phyloP scores from a whole-genome alignment of 768 basidiomycete species.

The Rubroboletus satanas region DNA sequence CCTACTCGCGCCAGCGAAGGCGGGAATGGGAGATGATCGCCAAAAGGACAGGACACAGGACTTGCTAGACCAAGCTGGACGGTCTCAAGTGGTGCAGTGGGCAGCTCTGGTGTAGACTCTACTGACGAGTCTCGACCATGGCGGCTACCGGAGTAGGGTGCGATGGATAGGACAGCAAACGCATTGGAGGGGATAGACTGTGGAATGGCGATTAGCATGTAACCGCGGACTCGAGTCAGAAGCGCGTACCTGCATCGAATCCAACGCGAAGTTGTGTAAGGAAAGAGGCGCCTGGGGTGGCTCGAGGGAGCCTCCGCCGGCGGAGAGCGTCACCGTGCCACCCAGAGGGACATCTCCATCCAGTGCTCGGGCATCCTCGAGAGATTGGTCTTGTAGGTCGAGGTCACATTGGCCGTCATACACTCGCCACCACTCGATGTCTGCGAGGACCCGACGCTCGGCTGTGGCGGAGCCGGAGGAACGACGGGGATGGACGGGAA shows the following conservation, averaged over 20 bases:
- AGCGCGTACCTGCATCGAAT: constrained; percentile 26
- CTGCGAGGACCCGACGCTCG: constrained; percentile 70
- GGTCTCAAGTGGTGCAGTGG: constrained; percentile 37
- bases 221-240: background rate
- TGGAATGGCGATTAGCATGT: constrained; percentile 23
- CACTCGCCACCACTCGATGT: constrained; percentile 88
- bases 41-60: constrained; percentile 36
- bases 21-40: constrained; percentile 27
- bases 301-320: constrained; percentile 36
- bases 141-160: constrained; percentile 45
- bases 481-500: constrained; percentile 43
- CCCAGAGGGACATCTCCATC: constrained; percentile 13
- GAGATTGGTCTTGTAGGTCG: constrained; percentile 30
- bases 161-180: constrained; percentile 55
- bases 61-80: constrained; percentile 37
- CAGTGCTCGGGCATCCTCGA: constrained; percentile 15
- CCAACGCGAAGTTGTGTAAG: constrained; percentile 18
- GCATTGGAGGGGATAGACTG: constrained; percentile 37
- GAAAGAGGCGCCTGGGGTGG: constrained; percentile 36
- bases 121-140: constrained; percentile 44
- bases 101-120: constrained; percentile 54
- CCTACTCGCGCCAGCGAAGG: constrained; percentile 20
- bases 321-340: constrained; percentile 33
- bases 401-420: constrained; percentile 58
- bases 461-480: constrained; percentile 64